Evolutionary conservation across 257 asterid genomes (phyloP).

Genomic region (Nyctanthes arbortristis): DNA sequence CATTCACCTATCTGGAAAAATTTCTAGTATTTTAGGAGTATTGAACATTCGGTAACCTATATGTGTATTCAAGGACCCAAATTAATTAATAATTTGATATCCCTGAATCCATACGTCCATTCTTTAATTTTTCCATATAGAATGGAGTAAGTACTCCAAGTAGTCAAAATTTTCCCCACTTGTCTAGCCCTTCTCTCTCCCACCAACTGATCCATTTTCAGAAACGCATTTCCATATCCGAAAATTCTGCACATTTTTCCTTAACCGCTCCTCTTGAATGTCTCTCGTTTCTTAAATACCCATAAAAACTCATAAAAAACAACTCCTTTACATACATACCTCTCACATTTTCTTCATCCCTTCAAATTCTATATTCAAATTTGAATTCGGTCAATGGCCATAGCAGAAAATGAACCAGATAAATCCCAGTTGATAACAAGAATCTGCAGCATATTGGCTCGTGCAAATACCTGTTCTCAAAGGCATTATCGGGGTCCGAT

Average conservation of each 20-base stretch:
- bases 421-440: slow-evolving; percentile 52
- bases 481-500: slow-evolving; percentile 24
- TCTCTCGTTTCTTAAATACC: slow-evolving; percentile 37
- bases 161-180: neutral
- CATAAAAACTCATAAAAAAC: slow-evolving; percentile 23
- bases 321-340: neutral
- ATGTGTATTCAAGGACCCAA: slow-evolving; percentile 22
- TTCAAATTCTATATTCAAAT: slow-evolving; percentile 20
- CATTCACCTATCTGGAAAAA: no score
- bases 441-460: slow-evolving; percentile 48
- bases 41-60: no score
- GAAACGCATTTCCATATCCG: slow-evolving; percentile 29
- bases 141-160: slow-evolving; percentile 7
- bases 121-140: slow-evolving; percentile 11
- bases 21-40: no score
- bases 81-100: no score
- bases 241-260: slow-evolving; percentile 47
- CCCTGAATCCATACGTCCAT: neutral
- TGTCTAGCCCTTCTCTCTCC: slow-evolving; percentile 6
- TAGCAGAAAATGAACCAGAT: slow-evolving; percentile 38
- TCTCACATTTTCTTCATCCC: slow-evolving; percentile 26
- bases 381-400: slow-evolving; percentile 32
- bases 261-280: slow-evolving; percentile 59
- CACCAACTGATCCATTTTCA: slow-evolving; percentile 36
- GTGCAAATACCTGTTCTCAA: slow-evolving; percentile 38